Conservation (phyloP, 1,139 yeast genomes). For the Saccharomyces uvarum region DNA sequence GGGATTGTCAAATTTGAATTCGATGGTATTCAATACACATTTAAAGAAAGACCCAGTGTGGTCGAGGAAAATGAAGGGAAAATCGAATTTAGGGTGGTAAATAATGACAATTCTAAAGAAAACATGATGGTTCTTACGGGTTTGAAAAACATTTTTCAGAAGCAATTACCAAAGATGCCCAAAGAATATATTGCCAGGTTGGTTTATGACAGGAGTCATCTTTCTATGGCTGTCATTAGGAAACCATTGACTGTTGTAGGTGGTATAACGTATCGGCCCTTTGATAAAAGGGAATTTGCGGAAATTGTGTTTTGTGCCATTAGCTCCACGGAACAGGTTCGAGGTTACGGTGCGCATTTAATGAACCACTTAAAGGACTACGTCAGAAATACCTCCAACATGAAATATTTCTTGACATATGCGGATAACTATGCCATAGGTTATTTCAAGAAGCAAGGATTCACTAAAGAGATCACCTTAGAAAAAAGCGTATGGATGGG, state of each 20-base stretch:
- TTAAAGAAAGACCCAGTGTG: slow-evolving; percentile 89
- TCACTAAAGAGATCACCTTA: slow-evolving; percentile 85
- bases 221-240: slow-evolving; percentile 91
- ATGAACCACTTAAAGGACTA: slow-evolving; percentile 97
- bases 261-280: slow-evolving; percentile 93
- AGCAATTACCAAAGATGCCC: slow-evolving; percentile 97
- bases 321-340: slow-evolving; percentile 91
- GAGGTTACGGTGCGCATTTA: slow-evolving; percentile 97
- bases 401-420: slow-evolving; percentile 83
- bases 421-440: slow-evolving; percentile 99
- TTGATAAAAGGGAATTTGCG: slow-evolving; percentile 83
- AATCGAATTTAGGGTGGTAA: slow-evolving; percentile 91
- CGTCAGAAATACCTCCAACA: slow-evolving; percentile 80
- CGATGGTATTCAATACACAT: slow-evolving; percentile 78
- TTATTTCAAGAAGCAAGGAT: slow-evolving; percentile 94
- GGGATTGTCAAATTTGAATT: slow-evolving; percentile 48
- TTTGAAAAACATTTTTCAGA: slow-evolving; percentile 88
- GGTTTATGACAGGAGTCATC: slow-evolving; percentile 88
- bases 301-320: slow-evolving; percentile 98
- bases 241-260: slow-evolving; percentile 94
- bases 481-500: slow-evolving; percentile 95
- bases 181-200: slow-evolving; percentile 89
- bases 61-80: slow-evolving; percentile 85
- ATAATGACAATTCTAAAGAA: slow-evolving; percentile 84
- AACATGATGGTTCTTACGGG: slow-evolving; percentile 90